Base-by-base conservation (phyloP, 352 stramenopile species). In the Blastocystis sp. region DNA sequence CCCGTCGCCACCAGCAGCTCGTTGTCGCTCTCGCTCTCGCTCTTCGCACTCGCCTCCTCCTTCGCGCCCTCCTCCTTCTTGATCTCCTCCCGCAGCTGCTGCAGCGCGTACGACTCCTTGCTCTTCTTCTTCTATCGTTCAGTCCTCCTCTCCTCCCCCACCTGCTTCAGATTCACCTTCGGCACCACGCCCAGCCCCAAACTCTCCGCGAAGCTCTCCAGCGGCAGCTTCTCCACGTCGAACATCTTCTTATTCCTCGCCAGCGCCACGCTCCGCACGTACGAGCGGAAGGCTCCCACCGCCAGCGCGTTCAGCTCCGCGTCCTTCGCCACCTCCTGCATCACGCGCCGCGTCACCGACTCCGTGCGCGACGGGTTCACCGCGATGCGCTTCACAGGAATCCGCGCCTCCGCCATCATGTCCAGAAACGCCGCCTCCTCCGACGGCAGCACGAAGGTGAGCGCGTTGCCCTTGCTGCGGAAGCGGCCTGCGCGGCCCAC, bases 221-320 rank as follows among this genome's bases (percentile, higher is more conserved):
- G 88, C 54, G 91, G 89, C 46, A 99, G 89, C 81, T 93, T 87
- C 8, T 89, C 89, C 11, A 95, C 91, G 64, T 97, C 89, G 84
- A 98, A 98, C 16, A 97, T 91, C 27, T 95, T 89, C 87, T 96
- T 94, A 86, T 97, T 92, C 1, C 94, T 93, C 92, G 97, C 94
- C 29, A 99, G 88, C 65, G 95, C 92, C 44, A 98, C 91, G 0
- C 92, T 97, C 29, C 96, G 93, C 42, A 98, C 90, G 88, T 99
- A 99, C 16, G 93, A 97, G 89, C 94, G 95, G 88, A 98, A 99
- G 21, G 96, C 95, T 87, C 97, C 98, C 87, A 98, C 95, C 0
- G 94, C 96, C 18, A 98, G 87, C 51, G 92, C 86, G 87, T 97
- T 96, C 79, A 98, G 92, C 34, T 97, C 91, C 63, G 93, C 92